A percentile compares a stretch with the other conserved stretches of the same genome.
phyloP scores from a whole-genome alignment of 2,329 filamentous ascomycete genomes.

The Stagonosporopsis vannaccii region DNA sequence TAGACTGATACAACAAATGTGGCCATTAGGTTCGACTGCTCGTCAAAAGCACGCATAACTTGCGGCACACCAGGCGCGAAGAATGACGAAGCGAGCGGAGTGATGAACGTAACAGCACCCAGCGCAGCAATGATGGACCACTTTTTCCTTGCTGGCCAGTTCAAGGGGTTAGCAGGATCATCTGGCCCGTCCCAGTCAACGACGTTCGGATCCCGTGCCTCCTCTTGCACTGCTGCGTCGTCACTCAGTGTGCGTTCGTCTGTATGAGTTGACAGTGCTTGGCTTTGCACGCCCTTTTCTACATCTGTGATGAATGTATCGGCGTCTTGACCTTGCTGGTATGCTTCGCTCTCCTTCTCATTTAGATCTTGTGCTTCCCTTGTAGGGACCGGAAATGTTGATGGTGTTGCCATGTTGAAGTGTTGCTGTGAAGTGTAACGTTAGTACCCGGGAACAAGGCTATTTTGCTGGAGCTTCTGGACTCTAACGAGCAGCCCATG shows the following conservation, averaged over 20 bases:
- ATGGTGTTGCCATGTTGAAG: slow-evolving; percentile 33
- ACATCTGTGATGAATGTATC: slow-evolving; percentile 34
- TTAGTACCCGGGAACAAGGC: neutral
- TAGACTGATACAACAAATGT: slow-evolving; percentile 51
- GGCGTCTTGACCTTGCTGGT: slow-evolving; percentile 38
- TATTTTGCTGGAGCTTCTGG: neutral
- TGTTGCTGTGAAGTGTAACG: neutral
- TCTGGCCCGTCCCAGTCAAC: slow-evolving; percentile 47
- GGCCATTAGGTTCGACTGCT: slow-evolving; percentile 40
- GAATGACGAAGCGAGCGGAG: slow-evolving; percentile 49
- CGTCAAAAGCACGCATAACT: slow-evolving; percentile 45
- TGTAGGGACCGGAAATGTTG: slow-evolving; percentile 24
- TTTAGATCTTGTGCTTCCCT: slow-evolving; percentile 30
- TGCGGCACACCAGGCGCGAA: slow-evolving; percentile 69
- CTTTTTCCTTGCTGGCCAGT: slow-evolving; percentile 48
- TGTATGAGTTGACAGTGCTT: slow-evolving; percentile 33
- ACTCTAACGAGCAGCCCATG: neutral
- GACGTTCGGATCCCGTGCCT: slow-evolving; percentile 36
- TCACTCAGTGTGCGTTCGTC: slow-evolving; percentile 34
- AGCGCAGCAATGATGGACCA: slow-evolving; percentile 47
- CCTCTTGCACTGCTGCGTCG: slow-evolving; percentile 14
- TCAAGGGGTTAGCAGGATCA: slow-evolving; percentile 50
- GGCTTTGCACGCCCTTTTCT: slow-evolving; percentile 38
- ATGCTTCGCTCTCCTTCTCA: slow-evolving; percentile 32
- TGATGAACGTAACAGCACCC: slow-evolving; percentile 48